Evolutionary conservation across 2,329 filamentous ascomycete genomes (phyloP).

Genomic region (Botryotinia globosa): DNA sequence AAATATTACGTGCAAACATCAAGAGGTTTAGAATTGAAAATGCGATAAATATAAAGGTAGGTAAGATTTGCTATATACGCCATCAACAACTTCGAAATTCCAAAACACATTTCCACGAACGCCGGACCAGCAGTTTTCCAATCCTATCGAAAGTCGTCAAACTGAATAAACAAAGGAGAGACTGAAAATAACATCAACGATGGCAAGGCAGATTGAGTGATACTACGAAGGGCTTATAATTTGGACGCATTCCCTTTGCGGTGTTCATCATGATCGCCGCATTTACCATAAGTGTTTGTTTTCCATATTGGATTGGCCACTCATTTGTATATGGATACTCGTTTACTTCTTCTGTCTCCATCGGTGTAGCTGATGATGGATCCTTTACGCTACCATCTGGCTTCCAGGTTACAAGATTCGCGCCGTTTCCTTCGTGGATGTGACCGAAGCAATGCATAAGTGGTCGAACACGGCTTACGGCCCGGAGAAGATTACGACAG

Average conservation of each 20-base stretch:
- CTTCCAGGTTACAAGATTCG: constrained; percentile 51
- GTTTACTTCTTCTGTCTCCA: constrained; percentile 40
- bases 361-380: constrained; percentile 37
- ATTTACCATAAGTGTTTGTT: constrained; percentile 60
- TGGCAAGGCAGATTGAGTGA: constrained; percentile 23
- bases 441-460: constrained; percentile 57
- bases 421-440: constrained; percentile 59
- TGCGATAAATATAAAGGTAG: background rate
- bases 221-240: constrained; percentile 31
- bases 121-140: background rate
- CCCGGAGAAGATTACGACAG: constrained; percentile 46
- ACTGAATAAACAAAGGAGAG: background rate
- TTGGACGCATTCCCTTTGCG: constrained; percentile 25
- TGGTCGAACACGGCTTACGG: constrained; percentile 46
- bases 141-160: background rate
- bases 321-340: constrained; percentile 40
- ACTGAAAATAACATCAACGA: background rate
- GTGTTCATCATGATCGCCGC: constrained; percentile 46
- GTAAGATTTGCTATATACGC: background rate
- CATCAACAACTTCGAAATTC: background rate
- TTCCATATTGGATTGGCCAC: constrained; percentile 39
- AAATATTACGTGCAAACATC: background rate
- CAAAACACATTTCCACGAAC: background rate
- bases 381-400: constrained; percentile 31
- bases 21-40: background rate